phyloP scores from a whole-genome alignment of 305 asterid genomes.

The Striga hermonthica region DNA sequence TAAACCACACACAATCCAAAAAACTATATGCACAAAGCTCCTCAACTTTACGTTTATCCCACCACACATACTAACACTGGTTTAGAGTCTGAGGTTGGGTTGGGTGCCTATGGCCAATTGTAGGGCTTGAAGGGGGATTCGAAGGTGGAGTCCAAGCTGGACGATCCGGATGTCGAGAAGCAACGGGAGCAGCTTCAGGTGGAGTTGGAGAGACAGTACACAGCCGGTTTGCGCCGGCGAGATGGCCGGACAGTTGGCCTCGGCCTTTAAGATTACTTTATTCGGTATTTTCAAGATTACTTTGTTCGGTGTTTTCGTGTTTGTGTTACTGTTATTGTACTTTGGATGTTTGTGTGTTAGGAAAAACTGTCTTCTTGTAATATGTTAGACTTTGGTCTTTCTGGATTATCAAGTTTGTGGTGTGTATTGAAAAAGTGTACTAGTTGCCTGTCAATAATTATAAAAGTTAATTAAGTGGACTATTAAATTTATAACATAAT shows the following conservation, averaged over 20 bases:
- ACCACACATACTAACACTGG: slow-evolving; percentile 66
- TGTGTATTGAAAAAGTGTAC: too few species aligned
- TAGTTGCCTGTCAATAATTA: too few species aligned
- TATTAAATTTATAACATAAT: too few species aligned
- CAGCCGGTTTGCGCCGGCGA: slow-evolving; percentile 92
- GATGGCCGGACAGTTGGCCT: slow-evolving; percentile 98
- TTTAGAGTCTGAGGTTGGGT: slow-evolving; percentile 98
- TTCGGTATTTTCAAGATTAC: slow-evolving; percentile 26
- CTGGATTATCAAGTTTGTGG: too few species aligned
- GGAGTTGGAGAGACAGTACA: slow-evolving; percentile 93
- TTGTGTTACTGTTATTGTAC: slow-evolving; percentile 12
- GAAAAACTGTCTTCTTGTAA: too few species aligned
- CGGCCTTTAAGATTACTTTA: slow-evolving; percentile 54
- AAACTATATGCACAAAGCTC: slow-evolving; percentile 23
- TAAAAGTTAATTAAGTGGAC: too few species aligned
- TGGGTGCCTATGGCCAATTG: slow-evolving; percentile 92
- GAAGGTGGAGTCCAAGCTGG: slow-evolving; percentile 55
- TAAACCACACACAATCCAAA: slow-evolving; percentile 10
- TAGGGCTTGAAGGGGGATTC: slow-evolving; percentile 94
- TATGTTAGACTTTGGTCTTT: too few species aligned
- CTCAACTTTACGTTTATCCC: slow-evolving; percentile 23
- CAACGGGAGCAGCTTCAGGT: slow-evolving; percentile 84
- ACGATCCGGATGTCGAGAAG: slow-evolving; percentile 66
- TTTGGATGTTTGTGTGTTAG: too few species aligned
- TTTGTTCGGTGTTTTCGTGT: slow-evolving; percentile 24